Base-by-base conservation (phyloP, 179 eudicot species). In the Nepenthes alata region DNA sequence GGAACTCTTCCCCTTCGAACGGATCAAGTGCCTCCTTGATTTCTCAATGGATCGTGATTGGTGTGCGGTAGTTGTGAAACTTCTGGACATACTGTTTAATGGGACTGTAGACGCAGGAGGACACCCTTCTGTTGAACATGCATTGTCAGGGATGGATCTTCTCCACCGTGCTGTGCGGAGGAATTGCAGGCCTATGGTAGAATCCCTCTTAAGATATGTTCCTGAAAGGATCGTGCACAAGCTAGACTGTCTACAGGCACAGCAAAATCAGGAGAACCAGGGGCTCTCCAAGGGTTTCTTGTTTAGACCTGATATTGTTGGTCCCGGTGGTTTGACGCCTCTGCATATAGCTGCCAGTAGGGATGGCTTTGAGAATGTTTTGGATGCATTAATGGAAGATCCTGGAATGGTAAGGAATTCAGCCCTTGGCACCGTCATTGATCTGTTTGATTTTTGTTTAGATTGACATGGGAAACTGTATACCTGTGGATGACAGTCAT, bases 251-350 rank as follows among this genome's bases (percentile, higher is more conserved):
- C 55, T 71, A 57, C 73, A 61, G 11, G 12, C 11, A 50, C 13
- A 58, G 47, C 11, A 41, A 59, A 68, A 66, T 67, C 79, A 62
- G 48, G 8, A 49, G 6, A 47, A 48, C 44, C 55, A 52, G 55
- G 70, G 37, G 59, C 56, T 56, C 61, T 41, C 55, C 12, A 59
- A 48, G 50, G 71, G 65, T 60, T 70, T 60, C 67, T 57, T 91
- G 51, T 88, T 85, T 66, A 85, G 84, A 70, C 96, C 97, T 3
- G 94, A 91, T 74, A 63, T 61, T 37, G 70, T 44, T 59, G 91
- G 83, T 38, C 86, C 85, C 47, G 94, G 83, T 37, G 96, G 96
- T 11, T 76, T 88, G 80, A 91, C 96, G 67, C 97, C 97, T 58
- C 83, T 91, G 61, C 97, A 91, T 53, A 65, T 91, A 62, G 97